Conservation (phyloP, 345 rosid genomes). For the Eucalyptus decipiens region DNA sequence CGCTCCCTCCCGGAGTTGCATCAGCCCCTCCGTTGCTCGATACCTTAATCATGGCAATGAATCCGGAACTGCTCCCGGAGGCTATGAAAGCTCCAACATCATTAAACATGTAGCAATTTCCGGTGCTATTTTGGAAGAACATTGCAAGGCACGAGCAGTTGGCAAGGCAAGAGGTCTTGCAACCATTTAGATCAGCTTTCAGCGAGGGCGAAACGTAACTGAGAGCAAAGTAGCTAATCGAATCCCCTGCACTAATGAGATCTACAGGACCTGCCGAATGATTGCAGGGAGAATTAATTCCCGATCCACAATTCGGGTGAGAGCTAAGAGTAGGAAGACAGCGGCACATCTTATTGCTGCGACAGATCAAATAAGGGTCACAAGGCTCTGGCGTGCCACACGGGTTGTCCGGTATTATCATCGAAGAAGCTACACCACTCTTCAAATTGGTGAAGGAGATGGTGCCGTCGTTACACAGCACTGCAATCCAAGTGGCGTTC, state of each 20-base stretch:
- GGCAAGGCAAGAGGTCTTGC: slow-evolving; percentile 30
- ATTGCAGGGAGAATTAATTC: slow-evolving; percentile 12
- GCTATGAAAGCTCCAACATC: slow-evolving; percentile 29
- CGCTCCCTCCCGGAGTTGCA: neutral
- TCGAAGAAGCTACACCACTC: neutral
- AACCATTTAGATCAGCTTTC: slow-evolving; percentile 8
- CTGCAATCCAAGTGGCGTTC: slow-evolving; percentile 32
- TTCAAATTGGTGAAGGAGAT: slow-evolving; percentile 22
- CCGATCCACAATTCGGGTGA: slow-evolving; percentile 14
- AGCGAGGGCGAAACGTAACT: slow-evolving; percentile 11
- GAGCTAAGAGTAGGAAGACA: slow-evolving; percentile 19
- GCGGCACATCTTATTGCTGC: slow-evolving; percentile 11
- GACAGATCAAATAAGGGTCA: slow-evolving; percentile 13
- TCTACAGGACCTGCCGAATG: neutral
- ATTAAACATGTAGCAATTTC: slow-evolving; percentile 36
- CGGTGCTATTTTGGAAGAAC: slow-evolving; percentile 27
- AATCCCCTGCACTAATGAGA: slow-evolving; percentile 19
- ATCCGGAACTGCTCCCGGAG: slow-evolving; percentile 4
- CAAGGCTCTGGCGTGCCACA: slow-evolving; percentile 37
- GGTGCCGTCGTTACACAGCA: slow-evolving; percentile 18
- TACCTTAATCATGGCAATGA: slow-evolving; percentile 21
- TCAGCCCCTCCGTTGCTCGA: neutral
- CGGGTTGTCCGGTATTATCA: slow-evolving; percentile 20
- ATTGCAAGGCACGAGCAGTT: slow-evolving; percentile 39
- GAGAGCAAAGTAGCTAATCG: slow-evolving; percentile 39